These are phyloP conservation scores for Xylariaceae sp. DNA, from an alignment of 2,329 filamentous ascomycete genomes.

Conservation along the genomic window DNA sequence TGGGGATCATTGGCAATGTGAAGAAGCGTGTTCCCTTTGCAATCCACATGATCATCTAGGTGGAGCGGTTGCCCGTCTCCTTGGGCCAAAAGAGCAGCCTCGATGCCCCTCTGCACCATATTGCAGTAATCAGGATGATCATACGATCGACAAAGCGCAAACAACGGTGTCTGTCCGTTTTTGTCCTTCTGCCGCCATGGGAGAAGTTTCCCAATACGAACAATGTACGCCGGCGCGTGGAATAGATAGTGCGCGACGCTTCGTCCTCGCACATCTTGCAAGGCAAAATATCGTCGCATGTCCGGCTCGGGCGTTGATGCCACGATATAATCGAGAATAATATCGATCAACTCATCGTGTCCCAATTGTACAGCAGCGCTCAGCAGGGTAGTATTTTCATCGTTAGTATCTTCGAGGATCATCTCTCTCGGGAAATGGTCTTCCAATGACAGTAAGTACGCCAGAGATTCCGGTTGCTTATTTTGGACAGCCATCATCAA, in stretches of 20 bases:
- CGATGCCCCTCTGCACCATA: conserved; percentile 82
- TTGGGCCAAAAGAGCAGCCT: conserved; percentile 68
- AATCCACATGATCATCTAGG: conserved; percentile 86
- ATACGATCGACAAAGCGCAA: conserved; percentile 91
- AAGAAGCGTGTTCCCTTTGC: conserved; percentile 89
- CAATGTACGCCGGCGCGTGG: conserved; percentile 77
- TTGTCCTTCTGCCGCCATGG: conserved; percentile 90
- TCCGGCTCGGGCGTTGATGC: conserved; percentile 49
- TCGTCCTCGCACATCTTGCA: conserved; percentile 78
- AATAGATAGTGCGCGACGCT: conserved; percentile 96
- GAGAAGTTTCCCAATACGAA: conserved; percentile 67
- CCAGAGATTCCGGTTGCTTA: conserved; percentile 64
- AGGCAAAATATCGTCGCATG: conserved; percentile 62
- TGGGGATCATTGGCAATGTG: conserved; percentile 88
- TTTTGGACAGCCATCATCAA: conserved; percentile 80
- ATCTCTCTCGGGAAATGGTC: conserved; percentile 68
- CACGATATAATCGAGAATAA: conserved; percentile 67
- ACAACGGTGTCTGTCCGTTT: conserved; percentile 95
- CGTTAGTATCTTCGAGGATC: conserved; percentile 79
- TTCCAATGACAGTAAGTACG: conserved; percentile 71
- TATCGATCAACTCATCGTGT: conserved; percentile 66
- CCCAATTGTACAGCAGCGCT: conserved; percentile 87
- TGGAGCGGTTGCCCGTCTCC: conserved; percentile 75
- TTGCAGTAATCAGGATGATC: conserved; percentile 80
- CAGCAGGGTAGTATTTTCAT: conserved; percentile 81